Conservation (phyloP, 1,284 basidiomycete species). For the Phaffia rhodozyma region DNA sequence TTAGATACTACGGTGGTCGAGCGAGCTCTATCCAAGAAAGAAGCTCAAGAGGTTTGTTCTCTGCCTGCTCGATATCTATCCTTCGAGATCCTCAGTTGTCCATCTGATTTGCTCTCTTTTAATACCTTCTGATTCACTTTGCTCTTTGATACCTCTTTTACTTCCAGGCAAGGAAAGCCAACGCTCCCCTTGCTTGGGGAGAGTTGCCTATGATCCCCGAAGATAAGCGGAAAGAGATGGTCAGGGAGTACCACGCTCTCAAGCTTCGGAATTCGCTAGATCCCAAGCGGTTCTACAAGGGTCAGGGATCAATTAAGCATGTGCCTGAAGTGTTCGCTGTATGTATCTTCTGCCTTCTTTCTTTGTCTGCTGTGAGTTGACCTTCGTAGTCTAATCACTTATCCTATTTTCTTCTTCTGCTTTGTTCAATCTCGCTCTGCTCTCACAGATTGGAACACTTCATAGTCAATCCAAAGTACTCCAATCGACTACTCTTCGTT, state of each 20-base stretch:
- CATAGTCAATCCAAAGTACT: slow-evolving; percentile 63
- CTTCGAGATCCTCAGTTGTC: background rate
- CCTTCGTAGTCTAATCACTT: slow-evolving; percentile 16
- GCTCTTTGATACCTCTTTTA: slow-evolving; percentile 23
- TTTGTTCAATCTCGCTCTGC: background rate
- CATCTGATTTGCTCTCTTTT: background rate
- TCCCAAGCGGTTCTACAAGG: slow-evolving; percentile 92
- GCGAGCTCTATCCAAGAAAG: slow-evolving; percentile 35
- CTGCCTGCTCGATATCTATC: slow-evolving; percentile 9
- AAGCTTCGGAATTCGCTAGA: slow-evolving; percentile 84
- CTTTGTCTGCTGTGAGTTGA: slow-evolving; percentile 1
- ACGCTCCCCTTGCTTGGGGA: slow-evolving; percentile 78
- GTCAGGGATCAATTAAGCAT: slow-evolving; percentile 59
- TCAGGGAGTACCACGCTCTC: slow-evolving; percentile 86
- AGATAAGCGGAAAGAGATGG: slow-evolving; percentile 65
- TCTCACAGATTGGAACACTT: slow-evolving; percentile 68
- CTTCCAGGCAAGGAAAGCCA: slow-evolving; percentile 53
- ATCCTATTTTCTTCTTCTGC: background rate
- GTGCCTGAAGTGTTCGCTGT: slow-evolving; percentile 84
- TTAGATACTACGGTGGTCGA: slow-evolving; percentile 47
- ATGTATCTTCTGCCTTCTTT: slow-evolving; percentile 28
- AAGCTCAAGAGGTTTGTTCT: slow-evolving; percentile 55
- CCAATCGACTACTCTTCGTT: slow-evolving; percentile 56
- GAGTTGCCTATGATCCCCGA: slow-evolving; percentile 75
- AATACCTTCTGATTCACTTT: background rate